These are phyloP conservation scores for Quaeritorhiza haematococci DNA, from an alignment of 371 early-diverging fungal species.

Conservation along the genomic window DNA sequence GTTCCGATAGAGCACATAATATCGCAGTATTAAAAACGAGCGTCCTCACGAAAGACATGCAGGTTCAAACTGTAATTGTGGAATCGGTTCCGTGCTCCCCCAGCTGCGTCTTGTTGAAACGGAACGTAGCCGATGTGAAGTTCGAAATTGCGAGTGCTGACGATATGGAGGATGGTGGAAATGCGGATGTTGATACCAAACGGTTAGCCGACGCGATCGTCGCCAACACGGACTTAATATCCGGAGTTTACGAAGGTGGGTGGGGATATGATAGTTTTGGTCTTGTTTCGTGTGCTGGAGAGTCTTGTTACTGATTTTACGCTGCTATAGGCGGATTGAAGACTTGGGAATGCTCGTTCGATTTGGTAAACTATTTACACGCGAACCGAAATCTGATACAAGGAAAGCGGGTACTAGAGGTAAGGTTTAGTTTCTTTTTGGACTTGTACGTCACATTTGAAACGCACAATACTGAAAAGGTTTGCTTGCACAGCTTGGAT, in stretches of 20 bases:
- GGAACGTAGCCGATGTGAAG: conserved; percentile 76
- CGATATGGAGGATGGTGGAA: conserved; percentile 42
- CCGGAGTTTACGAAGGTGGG: conserved; percentile 81
- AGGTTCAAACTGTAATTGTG: too few species aligned
- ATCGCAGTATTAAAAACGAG: too few species aligned
- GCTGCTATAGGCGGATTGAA: conserved; percentile 67
- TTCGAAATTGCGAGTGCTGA: conserved; percentile 71
- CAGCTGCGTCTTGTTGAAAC: conserved; percentile 56
- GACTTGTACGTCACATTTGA: background rate
- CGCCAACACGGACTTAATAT: conserved; percentile 71
- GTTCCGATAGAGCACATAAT: too few species aligned
- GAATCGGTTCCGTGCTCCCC: too few species aligned
- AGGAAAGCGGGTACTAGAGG: conserved; percentile 61
- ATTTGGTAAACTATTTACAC: conserved; percentile 66
- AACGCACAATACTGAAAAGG: background rate
- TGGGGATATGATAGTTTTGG: background rate
- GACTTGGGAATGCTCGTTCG: conserved; percentile 92
- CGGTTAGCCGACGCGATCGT: conserved; percentile 29
- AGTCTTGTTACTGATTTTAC: too few species aligned
- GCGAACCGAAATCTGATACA: conserved; percentile 34
- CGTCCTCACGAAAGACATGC: too few species aligned
- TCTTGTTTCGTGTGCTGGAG: background rate
- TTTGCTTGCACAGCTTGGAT: conserved; percentile 66
- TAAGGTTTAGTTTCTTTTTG: conserved; percentile 20
- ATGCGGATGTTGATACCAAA: conserved; percentile 29